phyloP scores from a whole-genome alignment of 73 alveolate genomes.

The Paramecium bursaria region DNA sequence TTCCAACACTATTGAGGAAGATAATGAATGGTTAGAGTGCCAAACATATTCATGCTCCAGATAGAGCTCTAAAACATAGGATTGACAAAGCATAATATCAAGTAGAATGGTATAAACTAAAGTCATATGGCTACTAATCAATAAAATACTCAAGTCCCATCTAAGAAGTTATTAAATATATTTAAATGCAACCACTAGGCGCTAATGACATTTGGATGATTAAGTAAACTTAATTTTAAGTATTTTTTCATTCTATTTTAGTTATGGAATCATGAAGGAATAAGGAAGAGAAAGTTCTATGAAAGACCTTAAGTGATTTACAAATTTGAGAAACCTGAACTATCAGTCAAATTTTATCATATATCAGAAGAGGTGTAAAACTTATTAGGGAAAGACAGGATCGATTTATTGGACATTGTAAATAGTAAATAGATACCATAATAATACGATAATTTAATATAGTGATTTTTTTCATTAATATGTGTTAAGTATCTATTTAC shows the following conservation, averaged over 20 bases:
- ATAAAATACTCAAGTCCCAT: not conserved
- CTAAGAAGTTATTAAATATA: not conserved
- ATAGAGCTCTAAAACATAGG: slow-evolving; percentile 46
- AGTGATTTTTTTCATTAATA: too few relatives aligned
- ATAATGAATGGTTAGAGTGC: slow-evolving; percentile 1
- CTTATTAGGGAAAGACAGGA: not conserved
- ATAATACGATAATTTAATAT: too few relatives aligned
- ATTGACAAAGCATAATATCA: slow-evolving; percentile 7
- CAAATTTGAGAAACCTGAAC: slow-evolving; percentile 51
- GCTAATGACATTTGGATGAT: not conserved
- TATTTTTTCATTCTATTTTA: too few relatives aligned
- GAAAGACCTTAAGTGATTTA: slow-evolving; percentile 33
- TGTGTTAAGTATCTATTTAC: not conserved
- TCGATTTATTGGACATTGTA: too few relatives aligned
- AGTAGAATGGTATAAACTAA: slow-evolving; percentile 41
- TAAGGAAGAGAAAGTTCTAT: not conserved
- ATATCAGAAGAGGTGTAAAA: not conserved
- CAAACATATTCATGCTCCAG: slow-evolving; percentile 30
- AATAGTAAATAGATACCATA: too few relatives aligned
- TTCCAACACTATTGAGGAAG: not conserved
- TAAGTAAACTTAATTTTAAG: not conserved
- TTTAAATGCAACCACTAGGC: not conserved
- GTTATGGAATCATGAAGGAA: slow-evolving; percentile 32
- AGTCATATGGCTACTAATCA: not conserved
- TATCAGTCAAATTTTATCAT: slow-evolving; percentile 34